Evolutionary conservation across 176 grass and related monocot genomes (phyloP), one percentile per base, ranked within the genome.

Genomic region (Aegilops longissima): DNA sequence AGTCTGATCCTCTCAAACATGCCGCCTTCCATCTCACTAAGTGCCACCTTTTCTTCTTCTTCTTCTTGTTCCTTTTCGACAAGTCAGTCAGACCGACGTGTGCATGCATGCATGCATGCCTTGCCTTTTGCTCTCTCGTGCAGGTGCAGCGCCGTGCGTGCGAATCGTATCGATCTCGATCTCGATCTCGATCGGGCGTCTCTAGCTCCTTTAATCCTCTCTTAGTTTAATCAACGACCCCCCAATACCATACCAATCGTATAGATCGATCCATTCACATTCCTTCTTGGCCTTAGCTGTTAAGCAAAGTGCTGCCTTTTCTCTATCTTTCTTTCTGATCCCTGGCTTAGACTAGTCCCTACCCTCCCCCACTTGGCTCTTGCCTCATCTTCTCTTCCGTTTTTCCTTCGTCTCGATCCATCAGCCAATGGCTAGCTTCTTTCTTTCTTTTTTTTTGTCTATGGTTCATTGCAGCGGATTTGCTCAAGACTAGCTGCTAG

Each of bases 241-340:
- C 64, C n/a, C 56, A 3, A 44, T 45, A 11, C 47, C 13, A 17
- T n/a, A n/a, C n/a, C n/a, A n/a, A n/a, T n/a, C n/a, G n/a, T n/a
- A n/a, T n/a, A n/a, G n/a, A 47, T 39, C 40, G 45, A 70, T 70
- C 65, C 40, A 56, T 70, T 35, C 24, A 18, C 59, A 12, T 29
- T n/a, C 34, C 76, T 66, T 62, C 35, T 30, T 79, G 88, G 52
- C 83, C 88, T 90, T 90, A 82, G 88, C 88, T 51, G 4, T 70
- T 90, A 90, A 90, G 88, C 79, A 90, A 90, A 77, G 33, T 24
- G 7, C 47, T 5, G 12, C 45, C 27, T 51, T 16, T 36, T 75
- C 29, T 66, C 25, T 59, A 4, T 75, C 25, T 21, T 0, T 59
- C 18, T 59, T 59, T 59, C 56, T 59, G 54, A 59, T 59, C 17